These are phyloP conservation scores for Trichosporon sp. DNA, from an alignment of 1,284 basidiomycete species.

Conservation along the genomic window DNA sequence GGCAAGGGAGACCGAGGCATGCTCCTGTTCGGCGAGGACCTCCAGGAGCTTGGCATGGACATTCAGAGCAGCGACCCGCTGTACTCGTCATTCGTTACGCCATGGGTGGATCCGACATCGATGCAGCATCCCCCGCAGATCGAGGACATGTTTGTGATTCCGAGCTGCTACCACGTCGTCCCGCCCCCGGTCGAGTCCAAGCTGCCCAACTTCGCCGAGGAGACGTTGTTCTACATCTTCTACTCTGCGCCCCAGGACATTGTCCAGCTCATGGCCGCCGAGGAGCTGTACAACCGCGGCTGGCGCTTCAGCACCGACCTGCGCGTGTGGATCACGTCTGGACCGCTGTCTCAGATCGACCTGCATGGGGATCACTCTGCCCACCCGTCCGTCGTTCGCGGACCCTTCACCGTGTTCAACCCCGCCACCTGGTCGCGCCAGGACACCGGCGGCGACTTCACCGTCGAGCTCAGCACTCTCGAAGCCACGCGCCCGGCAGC, in stretches of 20 bases:
- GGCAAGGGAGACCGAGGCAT: slow-evolving; percentile 84
- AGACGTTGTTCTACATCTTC: slow-evolving; percentile 99
- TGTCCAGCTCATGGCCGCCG: slow-evolving; percentile 85
- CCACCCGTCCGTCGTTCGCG: slow-evolving; percentile 36
- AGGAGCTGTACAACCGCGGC: slow-evolving; percentile 95
- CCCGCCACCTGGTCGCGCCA: slow-evolving; percentile 47
- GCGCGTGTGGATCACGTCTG: slow-evolving; percentile 90
- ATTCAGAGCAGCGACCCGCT: slow-evolving; percentile 83
- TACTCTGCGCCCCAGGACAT: slow-evolving; percentile 92
- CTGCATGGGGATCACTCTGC: slow-evolving; percentile 31
- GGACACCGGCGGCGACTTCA: slow-evolving; percentile 51
- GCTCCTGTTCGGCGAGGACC: slow-evolving; percentile 85
- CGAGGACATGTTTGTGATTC: slow-evolving; percentile 71
- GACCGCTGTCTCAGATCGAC: slow-evolving; percentile 44
- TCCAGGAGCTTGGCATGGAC: slow-evolving; percentile 90
- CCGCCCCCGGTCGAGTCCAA: slow-evolving; percentile 86
- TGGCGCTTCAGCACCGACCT: slow-evolving; percentile 98
- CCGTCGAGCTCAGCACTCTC: slow-evolving; percentile 44
- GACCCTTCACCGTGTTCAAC: slow-evolving; percentile 54
- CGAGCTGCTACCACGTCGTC: slow-evolving; percentile 90
- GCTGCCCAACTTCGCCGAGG: slow-evolving; percentile 87
- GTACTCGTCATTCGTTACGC: slow-evolving; percentile 92
- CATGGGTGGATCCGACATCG: slow-evolving; percentile 87
- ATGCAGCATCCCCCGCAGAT: slow-evolving; percentile 45
- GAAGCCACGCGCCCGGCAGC: slow-evolving; percentile 47